Evolutionary conservation across 805 yeast genomes (phyloP), one percentile per base, ranked within the genome.

Genomic region (Zygosaccharomyces kombuchaensis): DNA sequence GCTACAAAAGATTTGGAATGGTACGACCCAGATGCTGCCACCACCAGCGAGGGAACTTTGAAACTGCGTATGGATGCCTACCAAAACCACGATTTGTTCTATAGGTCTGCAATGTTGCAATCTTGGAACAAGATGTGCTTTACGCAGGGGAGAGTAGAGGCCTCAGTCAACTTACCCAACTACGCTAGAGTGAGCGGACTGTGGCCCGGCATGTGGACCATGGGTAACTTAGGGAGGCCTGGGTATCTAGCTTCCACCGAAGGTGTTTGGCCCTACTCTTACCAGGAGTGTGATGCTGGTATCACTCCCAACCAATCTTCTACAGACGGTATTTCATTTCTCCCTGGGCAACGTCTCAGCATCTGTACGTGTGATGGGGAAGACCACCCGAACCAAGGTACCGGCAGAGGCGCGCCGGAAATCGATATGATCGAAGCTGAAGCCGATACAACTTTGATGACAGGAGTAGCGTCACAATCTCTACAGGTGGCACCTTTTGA

Each of bases 151-250:
- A 63, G 71, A 34, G 56, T 89, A 52, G 96, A 87, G 61, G 78
- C 84, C 4, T 80, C 88, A 9, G 91, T 86, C 0, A 75, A 76
- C 48, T 68, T 90, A 51, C 96, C 97, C 27, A 87, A 87, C 51
- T 77, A 76, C 56, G 96, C 95, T 56, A 71, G 78, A 44, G 74
- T 82, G 25, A 72, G 83, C 4, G 98, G 98, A 14, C 70, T 90
- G 52, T 90, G 98, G 98, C 97, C 98, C 1, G 98, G 96, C 73
- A 57, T 87, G 47, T 90, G 97, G 97, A 77, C 96, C 4, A 73
- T 90, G 80, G 97, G 97, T 37, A 90, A 90, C 60, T 72, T 90
- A 53, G 98, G 85, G 22, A 79, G 97, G 56, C 95, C 97, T 0
- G 98, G 98, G 9, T 90, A 79, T 62, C 68, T 80, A 70, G 87